phyloP scores from a whole-genome alignment of 768 basidiomycete species.

The Ephemerocybe angulata region DNA sequence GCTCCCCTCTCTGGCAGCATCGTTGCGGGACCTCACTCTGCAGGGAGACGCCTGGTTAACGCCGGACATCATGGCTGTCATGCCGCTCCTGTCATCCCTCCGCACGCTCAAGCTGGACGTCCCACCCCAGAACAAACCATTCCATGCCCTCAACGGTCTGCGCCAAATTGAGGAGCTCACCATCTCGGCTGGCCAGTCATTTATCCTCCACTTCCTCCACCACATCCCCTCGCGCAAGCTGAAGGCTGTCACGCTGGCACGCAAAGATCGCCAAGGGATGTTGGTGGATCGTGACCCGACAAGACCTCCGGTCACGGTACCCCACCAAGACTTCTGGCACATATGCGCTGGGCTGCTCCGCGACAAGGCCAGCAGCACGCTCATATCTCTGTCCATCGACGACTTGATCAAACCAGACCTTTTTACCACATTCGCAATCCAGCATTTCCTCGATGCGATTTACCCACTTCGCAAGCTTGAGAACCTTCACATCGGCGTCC shows the following conservation, averaged over 20 bases:
- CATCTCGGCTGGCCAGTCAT: not conserved
- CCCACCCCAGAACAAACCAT: not conserved
- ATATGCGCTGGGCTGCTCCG: not conserved
- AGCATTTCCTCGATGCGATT: not conserved
- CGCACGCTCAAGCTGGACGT: not conserved
- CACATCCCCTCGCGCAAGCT: not conserved
- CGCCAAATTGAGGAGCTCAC: not conserved
- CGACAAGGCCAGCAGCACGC: not conserved
- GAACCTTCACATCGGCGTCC: not conserved
- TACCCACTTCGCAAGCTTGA: not conserved
- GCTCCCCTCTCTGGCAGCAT: not conserved
- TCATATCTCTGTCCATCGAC: not conserved
- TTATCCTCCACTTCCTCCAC: not conserved
- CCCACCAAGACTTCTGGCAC: conserved; percentile 1
- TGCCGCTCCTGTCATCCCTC: not conserved
- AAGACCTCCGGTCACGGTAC: not conserved
- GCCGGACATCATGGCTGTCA: not conserved
- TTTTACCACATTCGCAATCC: not conserved
- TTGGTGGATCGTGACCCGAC: not conserved
- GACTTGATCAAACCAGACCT: not conserved
- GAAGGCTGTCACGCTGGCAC: not conserved
- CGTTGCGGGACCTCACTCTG: not conserved
- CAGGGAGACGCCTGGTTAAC: not conserved
- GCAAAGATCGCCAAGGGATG: not conserved
- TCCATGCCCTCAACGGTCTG: not conserved